phyloP scores from a whole-genome alignment of 768 basidiomycete genomes.

The Tulasnella sp. region DNA sequence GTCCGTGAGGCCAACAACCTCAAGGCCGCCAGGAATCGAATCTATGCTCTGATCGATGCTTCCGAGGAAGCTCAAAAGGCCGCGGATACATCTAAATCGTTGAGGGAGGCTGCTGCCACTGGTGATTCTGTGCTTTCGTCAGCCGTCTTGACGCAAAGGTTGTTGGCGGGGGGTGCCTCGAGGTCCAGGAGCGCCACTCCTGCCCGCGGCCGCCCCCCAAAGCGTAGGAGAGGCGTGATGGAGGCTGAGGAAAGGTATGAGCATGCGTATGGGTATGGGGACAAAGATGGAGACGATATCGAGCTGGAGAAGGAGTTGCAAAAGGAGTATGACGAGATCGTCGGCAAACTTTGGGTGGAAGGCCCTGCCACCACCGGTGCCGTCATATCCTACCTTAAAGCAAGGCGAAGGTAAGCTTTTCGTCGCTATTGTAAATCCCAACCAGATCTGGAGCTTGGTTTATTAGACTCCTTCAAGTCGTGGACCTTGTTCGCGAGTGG shows the following conservation, averaged over 20 bases:
- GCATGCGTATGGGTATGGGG: constrained; percentile 32
- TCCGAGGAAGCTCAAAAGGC: constrained; percentile 27
- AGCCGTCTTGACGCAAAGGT: neutral
- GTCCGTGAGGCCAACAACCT: constrained; percentile 29
- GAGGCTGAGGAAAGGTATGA: constrained; percentile 32
- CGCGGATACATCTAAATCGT: constrained; percentile 12
- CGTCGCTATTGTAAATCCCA: neutral
- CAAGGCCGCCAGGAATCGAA: constrained; percentile 31
- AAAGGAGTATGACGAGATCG: constrained; percentile 31
- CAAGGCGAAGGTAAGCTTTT: constrained; percentile 18
- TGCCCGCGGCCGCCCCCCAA: neutral
- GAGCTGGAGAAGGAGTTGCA: constrained; percentile 35
- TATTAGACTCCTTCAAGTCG: constrained; percentile 29
- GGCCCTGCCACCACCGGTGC: constrained; percentile 32
- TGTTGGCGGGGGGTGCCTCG: constrained; percentile 12
- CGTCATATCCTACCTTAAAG: constrained; percentile 30
- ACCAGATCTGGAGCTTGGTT: neutral
- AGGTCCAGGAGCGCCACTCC: constrained; percentile 26
- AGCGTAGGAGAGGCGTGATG: constrained; percentile 16
- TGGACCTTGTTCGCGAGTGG: constrained; percentile 29
- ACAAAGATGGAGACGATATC: constrained; percentile 31
- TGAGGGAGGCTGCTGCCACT: neutral
- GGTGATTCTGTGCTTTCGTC: constrained; percentile 12
- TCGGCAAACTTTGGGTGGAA: constrained; percentile 20
- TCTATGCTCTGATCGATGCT: constrained; percentile 33